phyloP scores from a whole-genome alignment of 352 stramenopile species.

The Elongisporangium prolatum region DNA sequence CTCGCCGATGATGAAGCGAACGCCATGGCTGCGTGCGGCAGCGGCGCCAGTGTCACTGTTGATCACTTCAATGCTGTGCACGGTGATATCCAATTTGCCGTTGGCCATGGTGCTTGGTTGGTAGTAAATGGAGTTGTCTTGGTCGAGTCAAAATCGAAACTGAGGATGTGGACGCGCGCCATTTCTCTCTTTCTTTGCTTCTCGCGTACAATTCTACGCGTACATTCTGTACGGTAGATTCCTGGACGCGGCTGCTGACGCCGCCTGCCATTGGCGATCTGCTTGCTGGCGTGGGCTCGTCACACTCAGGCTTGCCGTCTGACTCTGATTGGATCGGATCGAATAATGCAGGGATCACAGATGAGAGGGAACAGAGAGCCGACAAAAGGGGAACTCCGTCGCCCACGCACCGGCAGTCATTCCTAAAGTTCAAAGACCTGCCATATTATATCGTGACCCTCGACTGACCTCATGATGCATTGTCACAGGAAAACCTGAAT shows the following conservation, averaged over 20 bases:
- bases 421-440: neutral
- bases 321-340: neutral
- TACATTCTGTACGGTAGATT: neutral
- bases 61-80: slow-evolving; percentile 15
- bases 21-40: slow-evolving; percentile 5
- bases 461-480: neutral
- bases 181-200: neutral
- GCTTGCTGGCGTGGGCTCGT: neutral
- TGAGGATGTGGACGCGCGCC: neutral
- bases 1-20: slow-evolving; percentile 9
- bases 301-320: neutral
- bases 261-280: neutral
- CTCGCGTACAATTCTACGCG: neutral
- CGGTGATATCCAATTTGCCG: slow-evolving; percentile 2
- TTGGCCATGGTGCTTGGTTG: neutral
- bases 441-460: neutral
- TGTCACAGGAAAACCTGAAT: neutral
- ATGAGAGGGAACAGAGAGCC: neutral
- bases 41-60: slow-evolving; percentile 1
- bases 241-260: neutral
- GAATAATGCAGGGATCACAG: neutral
- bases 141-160: neutral
- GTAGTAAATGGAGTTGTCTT: neutral
- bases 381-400: neutral
- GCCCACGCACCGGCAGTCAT: neutral